A percentile compares a stretch with the other conserved stretches of the same genome.
These are phyloP conservation scores for Aspergillus sp. DNA, from an alignment of 2,329 filamentous ascomycete genomes.

Conservation along the genomic window DNA sequence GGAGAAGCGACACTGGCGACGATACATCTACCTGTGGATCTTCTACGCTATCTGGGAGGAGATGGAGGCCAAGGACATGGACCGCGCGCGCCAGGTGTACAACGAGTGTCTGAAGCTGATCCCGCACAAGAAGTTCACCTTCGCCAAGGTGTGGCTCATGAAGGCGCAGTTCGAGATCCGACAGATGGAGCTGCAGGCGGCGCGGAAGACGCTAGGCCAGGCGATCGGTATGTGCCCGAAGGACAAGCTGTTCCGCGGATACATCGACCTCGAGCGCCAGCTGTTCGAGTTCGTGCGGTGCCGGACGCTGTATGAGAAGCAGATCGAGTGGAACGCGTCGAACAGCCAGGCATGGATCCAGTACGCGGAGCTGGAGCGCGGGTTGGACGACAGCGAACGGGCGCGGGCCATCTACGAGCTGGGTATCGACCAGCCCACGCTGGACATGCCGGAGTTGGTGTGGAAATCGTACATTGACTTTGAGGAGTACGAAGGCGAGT, in stretches of 20 bases:
- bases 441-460: conserved; percentile 96
- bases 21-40: conserved; percentile 97
- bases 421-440: conserved; percentile 73
- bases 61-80: conserved; percentile 73
- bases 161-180: conserved; percentile 92
- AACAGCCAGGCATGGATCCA: conserved; percentile 96
- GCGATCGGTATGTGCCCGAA: conserved; percentile 95
- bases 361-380: conserved; percentile 89
- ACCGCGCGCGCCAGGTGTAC: conserved; percentile 85
- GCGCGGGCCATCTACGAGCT: conserved; percentile 90
- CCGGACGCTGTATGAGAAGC: conserved; percentile 88
- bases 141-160: conserved; percentile 92
- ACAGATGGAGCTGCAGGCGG: conserved; percentile 74
- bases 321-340: conserved; percentile 84
- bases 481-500: conserved; percentile 92
- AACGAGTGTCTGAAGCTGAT: conserved; percentile 82
- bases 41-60: conserved; percentile 98
- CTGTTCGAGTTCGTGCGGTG: conserved; percentile 93
- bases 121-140: conserved; percentile 95
- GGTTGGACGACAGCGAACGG: conserved; percentile 84
- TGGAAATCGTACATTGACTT: conserved; percentile 99
- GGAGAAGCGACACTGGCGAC: conserved; percentile 94
- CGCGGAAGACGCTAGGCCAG: conserved; percentile 84
- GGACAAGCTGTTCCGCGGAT: conserved; percentile 90
- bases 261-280: conserved; percentile 88